Evolutionary conservation across 1,284 basidiomycete genomes (phyloP).

Genomic region (Meripilus lineatus): DNA sequence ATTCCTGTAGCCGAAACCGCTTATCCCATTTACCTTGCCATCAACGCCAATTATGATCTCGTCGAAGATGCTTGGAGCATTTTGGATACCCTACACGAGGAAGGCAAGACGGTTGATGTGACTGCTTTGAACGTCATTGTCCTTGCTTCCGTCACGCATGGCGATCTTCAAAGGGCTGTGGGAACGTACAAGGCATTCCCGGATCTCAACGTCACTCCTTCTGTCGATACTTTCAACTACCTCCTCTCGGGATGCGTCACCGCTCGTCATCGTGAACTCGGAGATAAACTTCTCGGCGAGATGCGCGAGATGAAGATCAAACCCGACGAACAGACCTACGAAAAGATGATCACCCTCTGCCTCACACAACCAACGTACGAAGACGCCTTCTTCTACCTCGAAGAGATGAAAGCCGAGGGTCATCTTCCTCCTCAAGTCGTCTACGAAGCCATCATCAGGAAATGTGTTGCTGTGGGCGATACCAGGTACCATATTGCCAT

Average conservation of each 20-base stretch:
- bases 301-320: constrained; percentile 52
- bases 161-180: constrained; percentile 73
- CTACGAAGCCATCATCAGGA: constrained; percentile 61
- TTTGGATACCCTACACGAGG: constrained; percentile 55
- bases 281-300: constrained; percentile 55
- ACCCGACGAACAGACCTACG: constrained; percentile 58
- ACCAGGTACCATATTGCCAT: constrained; percentile 60
- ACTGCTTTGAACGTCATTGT: constrained; percentile 64
- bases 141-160: constrained; percentile 52
- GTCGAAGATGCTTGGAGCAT: constrained; percentile 65
- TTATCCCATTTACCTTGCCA: constrained; percentile 44
- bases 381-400: constrained; percentile 84
- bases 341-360: constrained; percentile 62
- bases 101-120: constrained; percentile 49
- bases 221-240: constrained; percentile 64
- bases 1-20: constrained; percentile 42
- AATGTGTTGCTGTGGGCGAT: constrained; percentile 56
- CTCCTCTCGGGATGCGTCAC: constrained; percentile 63
- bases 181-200: constrained; percentile 66
- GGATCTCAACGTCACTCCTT: constrained; percentile 52
- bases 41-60: constrained; percentile 44
- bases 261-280: constrained; percentile 52
- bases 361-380: constrained; percentile 73
- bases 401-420: constrained; percentile 73
- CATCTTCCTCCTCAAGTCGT: constrained; percentile 48